These are phyloP conservation scores for Aspergillus ibericus DNA, from an alignment of 2,329 filamentous ascomycete genomes.

Conservation along the genomic window DNA sequence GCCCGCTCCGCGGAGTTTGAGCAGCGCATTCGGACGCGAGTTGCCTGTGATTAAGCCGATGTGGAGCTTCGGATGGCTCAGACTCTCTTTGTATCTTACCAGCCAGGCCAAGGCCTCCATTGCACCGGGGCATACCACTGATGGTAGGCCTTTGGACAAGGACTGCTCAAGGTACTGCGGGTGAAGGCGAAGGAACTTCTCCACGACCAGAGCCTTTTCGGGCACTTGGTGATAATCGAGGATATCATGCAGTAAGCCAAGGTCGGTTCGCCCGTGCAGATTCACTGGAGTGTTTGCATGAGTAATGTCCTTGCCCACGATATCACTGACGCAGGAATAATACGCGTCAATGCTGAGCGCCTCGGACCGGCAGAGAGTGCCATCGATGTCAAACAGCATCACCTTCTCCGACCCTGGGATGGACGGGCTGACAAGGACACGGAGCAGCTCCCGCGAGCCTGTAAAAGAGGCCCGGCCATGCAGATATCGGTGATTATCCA, in stretches of 20 bases:
- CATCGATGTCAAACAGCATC: constrained; percentile 16
- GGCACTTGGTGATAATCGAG: constrained; percentile 11
- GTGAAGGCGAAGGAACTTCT: constrained; percentile 10
- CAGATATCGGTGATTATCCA: constrained; percentile 16
- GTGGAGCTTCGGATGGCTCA: neutral
- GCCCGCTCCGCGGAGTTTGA: constrained; percentile 10
- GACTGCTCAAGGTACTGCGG: constrained; percentile 13
- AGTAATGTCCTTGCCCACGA: constrained; percentile 11
- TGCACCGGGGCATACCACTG: constrained; percentile 4
- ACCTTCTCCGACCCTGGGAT: neutral
- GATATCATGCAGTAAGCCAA: constrained; percentile 13
- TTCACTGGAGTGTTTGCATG: constrained; percentile 15
- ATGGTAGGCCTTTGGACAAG: constrained; percentile 6
- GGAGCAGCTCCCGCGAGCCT: constrained; percentile 13
- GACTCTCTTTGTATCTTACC: neutral
- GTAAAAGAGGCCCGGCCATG: constrained; percentile 13
- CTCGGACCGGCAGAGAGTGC: constrained; percentile 15
- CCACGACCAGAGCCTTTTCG: neutral
- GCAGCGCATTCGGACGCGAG: constrained; percentile 14
- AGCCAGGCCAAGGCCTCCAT: constrained; percentile 12
- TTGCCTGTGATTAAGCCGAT: constrained; percentile 16
- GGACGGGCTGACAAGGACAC: constrained; percentile 10
- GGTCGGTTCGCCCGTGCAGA: constrained; percentile 14
- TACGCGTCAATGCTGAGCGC: constrained; percentile 17
- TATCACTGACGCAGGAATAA: constrained; percentile 14